Evolutionary conservation across 306 rosid species (phyloP), one percentile per base, ranked within the genome.

Genomic region (Citrullus colocynthis): DNA sequence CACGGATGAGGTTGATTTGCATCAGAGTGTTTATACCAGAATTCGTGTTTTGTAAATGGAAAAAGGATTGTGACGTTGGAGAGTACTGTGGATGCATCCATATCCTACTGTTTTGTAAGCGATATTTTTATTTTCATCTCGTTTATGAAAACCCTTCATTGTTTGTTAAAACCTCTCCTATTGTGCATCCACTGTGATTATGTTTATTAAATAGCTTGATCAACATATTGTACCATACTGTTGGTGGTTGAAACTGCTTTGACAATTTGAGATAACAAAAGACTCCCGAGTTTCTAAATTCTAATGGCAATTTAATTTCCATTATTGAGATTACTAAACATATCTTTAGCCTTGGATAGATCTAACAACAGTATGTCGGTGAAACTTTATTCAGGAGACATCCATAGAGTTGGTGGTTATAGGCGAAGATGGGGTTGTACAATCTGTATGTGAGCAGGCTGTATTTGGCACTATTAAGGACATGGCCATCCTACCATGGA

Each of bases 391-490:
- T 80, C 91, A 94, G 98, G 98, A 91, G 85, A 89, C 96, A 12
- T 91, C 98, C 9, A 87, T 94, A 85, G 98, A 94, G 83, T 83
- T 94, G 90, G 95, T 90, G 37, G 82, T 79, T 11, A 85, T 94
- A 56, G 93, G 85, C 34, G 91, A 92, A 78, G 95, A 90, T 77
- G 98, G 98, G 58, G 83, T 85, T 78, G 90, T 87, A 45, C 96
- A 89, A 85, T 88, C 98, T 71, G 83, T 94, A 3, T 88, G 96
- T 79, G 98, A 94, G 84, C 97, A 91, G 81, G 88, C 96, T 79
- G 98, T 94, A 73, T 94, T 90, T 76, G 98, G 98, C 60, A 89
- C 88, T 45, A 89, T 94, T 78, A 91, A 90, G 82, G 98, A 94
- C 82, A 87, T 94, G 74, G 91, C 96, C 51, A 75, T 94, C 74